phyloP scores from a whole-genome alignment of 257 asterid genomes.

The Fraxinus quadrangulata region DNA sequence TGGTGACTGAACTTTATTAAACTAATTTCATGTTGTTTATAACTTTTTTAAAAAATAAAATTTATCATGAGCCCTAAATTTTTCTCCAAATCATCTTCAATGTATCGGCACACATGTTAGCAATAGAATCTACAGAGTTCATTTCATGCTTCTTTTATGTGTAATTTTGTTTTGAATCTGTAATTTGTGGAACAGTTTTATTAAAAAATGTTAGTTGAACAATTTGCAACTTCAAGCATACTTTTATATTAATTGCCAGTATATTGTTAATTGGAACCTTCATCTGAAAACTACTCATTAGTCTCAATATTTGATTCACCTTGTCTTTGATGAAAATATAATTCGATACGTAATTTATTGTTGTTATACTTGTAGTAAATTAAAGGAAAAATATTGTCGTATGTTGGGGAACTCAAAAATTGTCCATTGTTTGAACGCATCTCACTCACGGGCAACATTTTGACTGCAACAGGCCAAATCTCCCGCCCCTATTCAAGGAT shows the following conservation, averaged over 20 bases:
- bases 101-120: no score
- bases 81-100: no score
- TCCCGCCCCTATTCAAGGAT: neutral
- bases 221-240: neutral
- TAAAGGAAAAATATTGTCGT: neutral
- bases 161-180: no score
- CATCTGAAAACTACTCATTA: neutral
- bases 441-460: neutral
- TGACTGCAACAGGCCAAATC: neutral
- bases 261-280: neutral
- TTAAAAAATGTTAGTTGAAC: neutral
- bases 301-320: neutral
- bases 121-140: no score
- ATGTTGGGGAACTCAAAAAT: neutral
- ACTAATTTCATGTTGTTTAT: no score
- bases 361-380: neutral
- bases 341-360: neutral
- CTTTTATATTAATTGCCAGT: neutral
- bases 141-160: no score
- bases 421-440: neutral
- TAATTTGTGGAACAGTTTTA: no score
- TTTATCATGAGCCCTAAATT: no score
- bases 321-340: no score
- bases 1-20: no score
- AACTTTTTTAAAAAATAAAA: no score